Base-by-base conservation (phyloP, 306 rosid species). In the Casuarina glauca region DNA sequence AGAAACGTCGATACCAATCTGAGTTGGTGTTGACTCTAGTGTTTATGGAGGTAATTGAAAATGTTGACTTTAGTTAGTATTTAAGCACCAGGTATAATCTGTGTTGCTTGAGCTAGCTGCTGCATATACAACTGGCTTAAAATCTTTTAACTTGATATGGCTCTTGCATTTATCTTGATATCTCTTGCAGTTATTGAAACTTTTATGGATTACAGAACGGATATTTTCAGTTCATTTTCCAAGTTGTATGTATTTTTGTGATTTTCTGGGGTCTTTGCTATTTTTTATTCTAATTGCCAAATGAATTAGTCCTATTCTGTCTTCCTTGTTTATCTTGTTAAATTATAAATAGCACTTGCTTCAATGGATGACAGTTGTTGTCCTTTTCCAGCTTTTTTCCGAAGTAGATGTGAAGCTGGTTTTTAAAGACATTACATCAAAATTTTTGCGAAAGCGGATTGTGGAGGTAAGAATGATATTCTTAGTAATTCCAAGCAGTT, bases 381-480 rank as follows among this genome's bases (percentile, higher is more conserved):
- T 78, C 66, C 72, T 76, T 53, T 77, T 88, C 67, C 87, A 95
- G 98, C 74, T 88, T 41, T 95, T 86, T 85, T 87, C 91, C 50
- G 98, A 92, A 90, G 97, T 92, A 38, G 98, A 95, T 50, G 98
- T 95, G 86, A 95, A 95, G 93, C 82, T 95, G 76, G 98, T 95
- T 45, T 95, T 89, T 89, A 95, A 95, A 84, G 97, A 95, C 82
- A 93, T 95, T 53, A 79, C 97, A 45, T 93, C 97, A 44, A 92
- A 88, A 81, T 89, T 88, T 81, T 85, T 86, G 76, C 88, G 99
- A 71, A 93, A 87, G 76, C 91, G 99, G 73, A 91, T 95, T 83
- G 99, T 95, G 73, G 94, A 95, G 99, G 99, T 95, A 89, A 67
- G 85, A 67, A 63, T 70, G 69, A 74, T 63, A 74, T 2, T 70